Conservation (phyloP, 2,329 filamentous ascomycete genomes). For the Pyrenochaeta sp. region DNA sequence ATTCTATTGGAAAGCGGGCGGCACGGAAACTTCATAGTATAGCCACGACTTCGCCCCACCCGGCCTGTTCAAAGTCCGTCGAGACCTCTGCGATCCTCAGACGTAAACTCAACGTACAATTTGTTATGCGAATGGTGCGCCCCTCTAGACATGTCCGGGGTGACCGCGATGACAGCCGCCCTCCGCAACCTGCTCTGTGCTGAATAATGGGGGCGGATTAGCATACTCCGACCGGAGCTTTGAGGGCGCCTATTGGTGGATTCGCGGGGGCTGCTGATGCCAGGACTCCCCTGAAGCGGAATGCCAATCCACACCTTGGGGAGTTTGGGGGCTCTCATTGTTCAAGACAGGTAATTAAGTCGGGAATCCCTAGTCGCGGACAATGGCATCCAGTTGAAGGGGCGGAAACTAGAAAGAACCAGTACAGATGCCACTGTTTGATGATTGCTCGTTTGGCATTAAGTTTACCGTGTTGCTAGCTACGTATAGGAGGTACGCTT, state of each 20-base stretch:
- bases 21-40: neutral
- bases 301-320: constrained; percentile 1
- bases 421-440: neutral
- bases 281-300: constrained; percentile 9
- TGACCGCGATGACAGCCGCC: neutral
- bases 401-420: neutral
- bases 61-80: neutral
- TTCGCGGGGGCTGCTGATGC: constrained; percentile 16
- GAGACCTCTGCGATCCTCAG: neutral
- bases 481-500: neutral
- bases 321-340: neutral
- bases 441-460: constrained; percentile 1
- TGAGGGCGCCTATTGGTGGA: constrained; percentile 12
- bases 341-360: neutral
- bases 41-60: neutral
- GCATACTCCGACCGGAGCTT: constrained; percentile 4
- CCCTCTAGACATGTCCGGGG: too few species aligned
- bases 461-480: neutral
- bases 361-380: neutral
- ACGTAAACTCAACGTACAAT: neutral
- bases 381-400: neutral
- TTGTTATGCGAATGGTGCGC: neutral
- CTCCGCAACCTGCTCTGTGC: neutral
- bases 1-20: neutral
- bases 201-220: constrained; percentile 1